Conservation (phyloP, 805 yeast species). For the Yamadazyma philogaea region DNA sequence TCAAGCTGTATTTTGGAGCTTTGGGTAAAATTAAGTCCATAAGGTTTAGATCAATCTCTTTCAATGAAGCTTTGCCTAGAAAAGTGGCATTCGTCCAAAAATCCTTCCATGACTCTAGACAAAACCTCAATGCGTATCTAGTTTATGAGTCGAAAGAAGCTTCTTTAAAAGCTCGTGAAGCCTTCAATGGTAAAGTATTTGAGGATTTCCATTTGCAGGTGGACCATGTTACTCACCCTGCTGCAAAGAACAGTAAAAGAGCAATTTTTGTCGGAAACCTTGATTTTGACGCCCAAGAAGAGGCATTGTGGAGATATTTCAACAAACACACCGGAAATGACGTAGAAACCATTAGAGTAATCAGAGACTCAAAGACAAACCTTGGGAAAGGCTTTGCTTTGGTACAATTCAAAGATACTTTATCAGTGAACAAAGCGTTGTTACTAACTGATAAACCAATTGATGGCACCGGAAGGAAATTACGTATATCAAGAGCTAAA, state of each 20-base stretch:
- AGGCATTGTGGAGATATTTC: constrained; percentile 81
- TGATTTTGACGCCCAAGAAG: constrained; percentile 91
- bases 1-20: constrained; percentile 59
- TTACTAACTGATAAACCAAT: constrained; percentile 68
- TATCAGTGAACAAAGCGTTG: constrained; percentile 78
- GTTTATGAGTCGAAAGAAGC: constrained; percentile 61
- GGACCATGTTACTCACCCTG: constrained; percentile 91
- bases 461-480: constrained; percentile 46
- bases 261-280: constrained; percentile 91
- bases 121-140: constrained; percentile 82
- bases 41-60: constrained; percentile 89
- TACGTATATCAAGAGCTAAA: constrained; percentile 69
- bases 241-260: constrained; percentile 76
- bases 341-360: constrained; percentile 83
- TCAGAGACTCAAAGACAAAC: constrained; percentile 90
- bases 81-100: constrained; percentile 86
- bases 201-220: constrained; percentile 78
- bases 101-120: constrained; percentile 71
- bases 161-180: constrained; percentile 44
- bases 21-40: constrained; percentile 64
- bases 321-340: constrained; percentile 41
- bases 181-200: constrained; percentile 66
- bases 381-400: constrained; percentile 97
- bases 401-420: constrained; percentile 76
- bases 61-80: constrained; percentile 83